A percentile compares a stretch with the other conserved stretches of the same genome.
Conservation (phyloP, 2,329 filamentous ascomycete genomes). For the Neonectria punicea region DNA sequence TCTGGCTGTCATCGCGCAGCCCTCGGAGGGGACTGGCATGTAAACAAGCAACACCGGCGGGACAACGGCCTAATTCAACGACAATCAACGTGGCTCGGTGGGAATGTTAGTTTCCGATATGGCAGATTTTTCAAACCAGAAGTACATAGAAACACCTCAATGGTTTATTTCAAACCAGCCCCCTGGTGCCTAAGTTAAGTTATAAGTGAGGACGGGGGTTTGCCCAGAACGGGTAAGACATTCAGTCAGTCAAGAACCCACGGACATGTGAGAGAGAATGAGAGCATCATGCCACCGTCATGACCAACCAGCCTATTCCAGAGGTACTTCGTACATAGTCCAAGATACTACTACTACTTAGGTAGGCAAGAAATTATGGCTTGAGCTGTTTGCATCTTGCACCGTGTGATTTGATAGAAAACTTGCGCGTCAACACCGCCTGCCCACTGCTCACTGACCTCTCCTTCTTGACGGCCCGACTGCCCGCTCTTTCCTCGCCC, state of each 20-base stretch:
- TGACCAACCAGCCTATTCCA: not conserved
- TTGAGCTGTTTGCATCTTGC: not conserved
- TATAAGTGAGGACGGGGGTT: not conserved
- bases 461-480: not conserved
- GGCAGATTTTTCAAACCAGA: not conserved
- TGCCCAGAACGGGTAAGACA: not conserved
- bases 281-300: constrained; percentile 6
- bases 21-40: constrained; percentile 1
- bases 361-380: not conserved
- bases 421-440: not conserved
- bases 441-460: not conserved
- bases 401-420: not conserved
- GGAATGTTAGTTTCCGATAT: not conserved
- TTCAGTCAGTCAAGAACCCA: not conserved
- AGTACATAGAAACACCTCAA: not conserved
- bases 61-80: constrained; percentile 18
- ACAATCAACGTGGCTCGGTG: constrained; percentile 9
- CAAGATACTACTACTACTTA: too few relatives aligned
- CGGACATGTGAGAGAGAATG: not conserved
- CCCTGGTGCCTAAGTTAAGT: too few relatives aligned
- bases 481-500: not conserved
- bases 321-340: too few relatives aligned
- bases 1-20: constrained; percentile 9
- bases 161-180: not conserved
- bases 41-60: not conserved